phyloP scores from a whole-genome alignment of 805 yeast species.

The Wickerhamiella siamensis region DNA sequence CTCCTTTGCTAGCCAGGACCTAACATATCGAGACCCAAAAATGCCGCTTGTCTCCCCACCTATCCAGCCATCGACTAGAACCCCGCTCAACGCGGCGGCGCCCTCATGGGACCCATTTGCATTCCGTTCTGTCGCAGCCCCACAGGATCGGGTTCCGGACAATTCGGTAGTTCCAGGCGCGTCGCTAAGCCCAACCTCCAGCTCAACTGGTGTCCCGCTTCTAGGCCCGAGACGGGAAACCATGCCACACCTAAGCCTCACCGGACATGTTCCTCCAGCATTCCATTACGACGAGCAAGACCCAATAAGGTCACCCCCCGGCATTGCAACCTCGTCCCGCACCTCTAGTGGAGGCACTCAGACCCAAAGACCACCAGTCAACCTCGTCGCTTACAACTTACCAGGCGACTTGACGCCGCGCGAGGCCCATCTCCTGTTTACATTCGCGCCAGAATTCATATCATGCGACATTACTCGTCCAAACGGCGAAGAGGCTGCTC shows the following conservation, averaged over 20 bases:
- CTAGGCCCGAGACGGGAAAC: not conserved
- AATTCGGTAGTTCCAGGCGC: not conserved
- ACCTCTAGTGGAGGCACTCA: not conserved
- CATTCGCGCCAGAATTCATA: conserved; percentile 27
- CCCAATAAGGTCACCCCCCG: not conserved
- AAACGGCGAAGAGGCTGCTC: conserved; percentile 13
- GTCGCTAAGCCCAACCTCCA: not conserved
- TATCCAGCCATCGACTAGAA: not conserved
- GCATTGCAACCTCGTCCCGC: not conserved
- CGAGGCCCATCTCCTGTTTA: conserved; percentile 27
- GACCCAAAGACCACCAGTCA: not conserved
- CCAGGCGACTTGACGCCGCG: conserved; percentile 27
- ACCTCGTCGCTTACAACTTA: conserved; percentile 21
- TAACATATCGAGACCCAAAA: too few species aligned
- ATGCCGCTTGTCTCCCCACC: not conserved
- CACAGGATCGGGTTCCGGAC: not conserved
- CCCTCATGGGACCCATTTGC: not conserved
- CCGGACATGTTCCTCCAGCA: not conserved
- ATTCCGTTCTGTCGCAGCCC: not conserved
- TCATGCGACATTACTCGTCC: conserved; percentile 22
- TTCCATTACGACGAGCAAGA: not conserved
- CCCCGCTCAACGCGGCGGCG: not conserved
- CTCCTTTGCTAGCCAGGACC: too few species aligned
- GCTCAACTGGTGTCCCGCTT: not conserved
- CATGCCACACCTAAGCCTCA: not conserved